Evolutionary conservation across 495 filamentous ascomycete genomes (phyloP).

Genomic region (Neurospora cerealis): DNA sequence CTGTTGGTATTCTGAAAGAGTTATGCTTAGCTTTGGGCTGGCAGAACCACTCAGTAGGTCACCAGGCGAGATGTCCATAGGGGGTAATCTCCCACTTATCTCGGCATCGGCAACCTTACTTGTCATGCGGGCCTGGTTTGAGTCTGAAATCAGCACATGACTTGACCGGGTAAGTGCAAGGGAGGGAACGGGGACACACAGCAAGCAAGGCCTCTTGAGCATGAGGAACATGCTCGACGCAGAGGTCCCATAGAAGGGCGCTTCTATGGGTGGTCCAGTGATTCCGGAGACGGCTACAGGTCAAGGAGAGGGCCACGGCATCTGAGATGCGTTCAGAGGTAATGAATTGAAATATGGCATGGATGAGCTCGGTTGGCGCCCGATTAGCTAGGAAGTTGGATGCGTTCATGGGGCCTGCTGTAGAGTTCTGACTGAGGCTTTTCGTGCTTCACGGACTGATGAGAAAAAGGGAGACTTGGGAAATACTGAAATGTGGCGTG

Average conservation of each 20-base stretch:
- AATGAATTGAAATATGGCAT: not conserved
- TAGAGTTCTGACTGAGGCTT: not conserved
- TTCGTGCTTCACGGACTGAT: not conserved
- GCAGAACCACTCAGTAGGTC: not conserved
- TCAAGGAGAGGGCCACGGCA: not conserved
- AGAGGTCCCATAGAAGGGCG: not conserved
- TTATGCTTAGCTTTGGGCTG: not conserved
- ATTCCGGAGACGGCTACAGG: not conserved
- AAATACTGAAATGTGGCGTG: not conserved
- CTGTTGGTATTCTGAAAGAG: not conserved
- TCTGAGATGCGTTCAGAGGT: not conserved
- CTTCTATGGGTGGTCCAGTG: not conserved
- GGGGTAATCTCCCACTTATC: not conserved
- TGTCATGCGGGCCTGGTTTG: not conserved
- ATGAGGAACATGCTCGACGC: not conserved
- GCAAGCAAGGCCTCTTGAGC: not conserved
- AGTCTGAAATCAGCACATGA: not conserved
- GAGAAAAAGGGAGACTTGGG: not conserved
- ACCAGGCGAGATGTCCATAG: not conserved
- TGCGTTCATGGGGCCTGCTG: not conserved
- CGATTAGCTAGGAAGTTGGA: not conserved
- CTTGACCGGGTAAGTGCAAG: not conserved
- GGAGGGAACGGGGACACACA: not conserved
- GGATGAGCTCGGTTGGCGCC: not conserved
- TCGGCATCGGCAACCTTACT: not conserved